A percentile compares a stretch with the other conserved stretches of the same genome.
Conservation (phyloP, 2,329 filamentous ascomycete species). For the Zalaria obscura region DNA sequence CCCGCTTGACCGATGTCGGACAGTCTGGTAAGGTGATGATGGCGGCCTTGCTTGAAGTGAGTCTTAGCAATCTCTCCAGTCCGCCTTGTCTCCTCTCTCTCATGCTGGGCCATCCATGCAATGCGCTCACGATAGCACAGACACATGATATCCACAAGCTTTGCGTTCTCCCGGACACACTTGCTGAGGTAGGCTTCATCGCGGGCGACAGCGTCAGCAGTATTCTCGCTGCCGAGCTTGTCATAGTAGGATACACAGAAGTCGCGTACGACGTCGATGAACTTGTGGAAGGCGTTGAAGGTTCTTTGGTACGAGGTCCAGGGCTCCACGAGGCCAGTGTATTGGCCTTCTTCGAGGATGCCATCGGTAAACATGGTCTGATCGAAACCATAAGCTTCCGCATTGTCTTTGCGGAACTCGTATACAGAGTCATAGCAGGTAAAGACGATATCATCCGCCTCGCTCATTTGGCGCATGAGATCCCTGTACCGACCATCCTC, state of each 20-base stretch:
- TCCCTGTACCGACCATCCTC: constrained; percentile 49
- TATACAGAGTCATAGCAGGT: constrained; percentile 49
- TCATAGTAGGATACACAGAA: constrained; percentile 25
- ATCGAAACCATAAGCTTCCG: constrained; percentile 57
- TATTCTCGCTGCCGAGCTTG: constrained; percentile 14
- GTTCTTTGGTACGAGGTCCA: constrained; percentile 62
- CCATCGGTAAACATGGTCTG: constrained; percentile 44
- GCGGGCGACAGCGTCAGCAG: constrained; percentile 16
- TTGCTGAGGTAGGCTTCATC: constrained; percentile 25
- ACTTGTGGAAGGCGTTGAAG: constrained; percentile 21
- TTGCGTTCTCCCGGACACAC: constrained; percentile 36
- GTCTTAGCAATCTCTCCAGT: constrained; percentile 33
- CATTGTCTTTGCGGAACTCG: constrained; percentile 58
- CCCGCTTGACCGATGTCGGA: constrained; percentile 38
- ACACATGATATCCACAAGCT: constrained; percentile 43
- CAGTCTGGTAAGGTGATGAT: constrained; percentile 26
- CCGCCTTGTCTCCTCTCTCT: constrained; percentile 31
- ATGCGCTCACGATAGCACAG: constrained; percentile 45
- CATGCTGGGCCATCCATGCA: constrained; percentile 41
- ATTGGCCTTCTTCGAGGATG: constrained; percentile 41
- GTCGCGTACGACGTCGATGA: constrained; percentile 27
- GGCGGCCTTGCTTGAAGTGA: constrained; percentile 26
- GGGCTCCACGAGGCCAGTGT: constrained; percentile 54
- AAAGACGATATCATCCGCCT: constrained; percentile 64
- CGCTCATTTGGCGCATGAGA: constrained; percentile 34